Evolutionary conservation across 192 early-diverging fungal genomes (phyloP).

Genomic region (Umbelopsis vinacea): DNA sequence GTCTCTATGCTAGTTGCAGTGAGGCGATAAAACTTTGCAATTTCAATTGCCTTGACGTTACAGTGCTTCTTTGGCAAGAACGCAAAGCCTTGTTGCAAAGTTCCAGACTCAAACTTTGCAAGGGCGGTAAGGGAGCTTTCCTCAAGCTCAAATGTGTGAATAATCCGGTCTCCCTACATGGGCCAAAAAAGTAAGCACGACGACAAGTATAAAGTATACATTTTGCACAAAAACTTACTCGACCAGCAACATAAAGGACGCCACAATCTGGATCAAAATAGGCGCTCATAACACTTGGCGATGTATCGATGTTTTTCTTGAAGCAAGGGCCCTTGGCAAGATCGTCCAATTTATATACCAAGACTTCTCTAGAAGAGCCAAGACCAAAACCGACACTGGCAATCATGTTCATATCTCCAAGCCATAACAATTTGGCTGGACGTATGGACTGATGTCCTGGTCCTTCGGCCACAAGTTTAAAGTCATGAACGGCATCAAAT

Average conservation of each 20-base stretch:
- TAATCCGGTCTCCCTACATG: conserved; percentile 69
- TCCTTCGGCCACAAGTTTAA: conserved; percentile 61
- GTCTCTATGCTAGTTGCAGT: conserved; percentile 69
- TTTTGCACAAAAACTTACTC: conserved; percentile 32
- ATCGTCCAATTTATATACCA: conserved; percentile 52
- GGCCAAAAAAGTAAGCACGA: too few relatives aligned
- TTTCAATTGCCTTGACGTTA: conserved; percentile 71
- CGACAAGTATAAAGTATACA: not conserved
- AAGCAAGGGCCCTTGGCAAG: conserved; percentile 42
- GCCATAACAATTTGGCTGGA: conserved; percentile 70
- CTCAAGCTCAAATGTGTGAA: conserved; percentile 73
- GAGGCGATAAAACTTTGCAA: conserved; percentile 71
- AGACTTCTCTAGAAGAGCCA: conserved; percentile 73
- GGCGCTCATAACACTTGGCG: conserved; percentile 75
- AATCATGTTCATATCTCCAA: conserved; percentile 55
- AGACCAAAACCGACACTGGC: conserved; percentile 75
- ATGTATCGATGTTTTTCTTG: conserved; percentile 65
- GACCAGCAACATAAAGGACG: conserved; percentile 72
- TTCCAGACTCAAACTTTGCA: conserved; percentile 62
- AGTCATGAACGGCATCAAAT: conserved; percentile 59
- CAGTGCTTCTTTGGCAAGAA: conserved; percentile 72
- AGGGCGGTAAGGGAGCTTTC: conserved; percentile 44
- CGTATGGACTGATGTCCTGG: conserved; percentile 69
- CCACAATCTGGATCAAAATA: conserved; percentile 72
- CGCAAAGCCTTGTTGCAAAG: conserved; percentile 70